These are phyloP conservation scores for Punctularia strigosozonata DNA, from an alignment of 768 basidiomycete genomes.

Conservation along the genomic window DNA sequence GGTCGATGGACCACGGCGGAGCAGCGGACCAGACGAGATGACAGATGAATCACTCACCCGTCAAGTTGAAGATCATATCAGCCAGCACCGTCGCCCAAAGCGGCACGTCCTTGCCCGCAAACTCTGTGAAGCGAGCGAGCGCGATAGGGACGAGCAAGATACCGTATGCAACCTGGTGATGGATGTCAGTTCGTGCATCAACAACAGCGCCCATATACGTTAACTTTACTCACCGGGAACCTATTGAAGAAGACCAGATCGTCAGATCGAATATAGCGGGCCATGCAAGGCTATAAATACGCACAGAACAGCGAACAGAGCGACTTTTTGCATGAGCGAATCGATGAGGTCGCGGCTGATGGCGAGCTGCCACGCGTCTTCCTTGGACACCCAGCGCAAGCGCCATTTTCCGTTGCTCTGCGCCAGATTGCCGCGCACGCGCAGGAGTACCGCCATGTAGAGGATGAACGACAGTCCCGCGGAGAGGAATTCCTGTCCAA, in stretches of 20 bases:
- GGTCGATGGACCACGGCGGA: too few relatives aligned
- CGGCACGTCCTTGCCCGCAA: slow-evolving; percentile 15
- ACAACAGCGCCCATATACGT: neutral
- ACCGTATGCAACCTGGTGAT: slow-evolving; percentile 16
- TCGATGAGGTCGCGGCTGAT: slow-evolving; percentile 18
- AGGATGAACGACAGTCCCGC: slow-evolving; percentile 20
- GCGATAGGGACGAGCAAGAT: slow-evolving; percentile 19
- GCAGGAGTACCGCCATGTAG: slow-evolving; percentile 22
- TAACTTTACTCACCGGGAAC: neutral
- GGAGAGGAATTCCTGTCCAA: slow-evolving; percentile 21
- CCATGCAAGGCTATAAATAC: slow-evolving; percentile 5
- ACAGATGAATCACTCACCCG: too few relatives aligned
- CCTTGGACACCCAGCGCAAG: slow-evolving; percentile 18
- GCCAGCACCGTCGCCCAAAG: slow-evolving; percentile 13
- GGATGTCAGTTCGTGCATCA: neutral
- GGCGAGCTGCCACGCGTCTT: slow-evolving; percentile 21
- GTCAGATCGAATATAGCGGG: neutral
- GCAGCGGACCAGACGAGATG: too few relatives aligned
- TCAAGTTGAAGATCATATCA: slow-evolving; percentile 19
- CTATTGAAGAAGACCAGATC: neutral
- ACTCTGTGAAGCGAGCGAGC: slow-evolving; percentile 16
- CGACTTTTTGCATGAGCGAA: slow-evolving; percentile 16
- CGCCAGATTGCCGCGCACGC: slow-evolving; percentile 25
- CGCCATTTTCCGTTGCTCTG: slow-evolving; percentile 14
- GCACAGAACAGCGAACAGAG: slow-evolving; percentile 18